Evolutionary conservation across 108 stramenopile species (phyloP), one percentile per base, ranked within the genome.

Genomic region (Nannochloropsis oceanica): DNA sequence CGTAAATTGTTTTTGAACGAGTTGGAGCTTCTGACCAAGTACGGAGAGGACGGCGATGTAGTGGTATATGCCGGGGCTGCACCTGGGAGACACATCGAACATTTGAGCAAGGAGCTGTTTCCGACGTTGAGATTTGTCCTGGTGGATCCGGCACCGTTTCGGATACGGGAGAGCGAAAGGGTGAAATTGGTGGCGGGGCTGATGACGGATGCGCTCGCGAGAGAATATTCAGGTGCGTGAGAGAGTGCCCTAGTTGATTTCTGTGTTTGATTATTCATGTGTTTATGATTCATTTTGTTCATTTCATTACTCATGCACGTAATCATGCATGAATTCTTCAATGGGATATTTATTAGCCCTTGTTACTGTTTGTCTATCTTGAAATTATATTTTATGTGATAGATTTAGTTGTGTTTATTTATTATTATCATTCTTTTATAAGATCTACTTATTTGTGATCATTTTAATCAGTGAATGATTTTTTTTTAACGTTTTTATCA

Each of bases 51-150:
- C 1, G 79, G 79, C 14, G 59, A 84, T 24, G 22, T 82, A 26
- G 80, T 81, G 8, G 25, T 85, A 5, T 85, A 85, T 25, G 85
- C 85, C 14, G 85, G 85, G n/a, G 85, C 85, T 24, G 85, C 85
- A 14, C 85, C 85, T 25, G 85, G 85, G 27, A 18, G 26, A 14
- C 85, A 85, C 81, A 80, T 85, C 8, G 59, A 73, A n/a, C 80
- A 18, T 14, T 12, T 44, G 43, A 18, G 18, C n/a, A 18, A 18
- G 26, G 25, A 26, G n/a, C 14, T 85, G 2, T 85, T 85, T 26
- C 85, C 85, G 18, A 18, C n/a, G 12, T 14, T 85, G 44, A 26
- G 8, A 14, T 73, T 85, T 25, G 59, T 73, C n/a, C 46, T 46
- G 14, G 24, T 73, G 25, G 85, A 85, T 25, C 85, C 85, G 43